These are phyloP conservation scores for Candida cerambycidarum DNA, from an alignment of 805 yeast species.

Conservation along the genomic window DNA sequence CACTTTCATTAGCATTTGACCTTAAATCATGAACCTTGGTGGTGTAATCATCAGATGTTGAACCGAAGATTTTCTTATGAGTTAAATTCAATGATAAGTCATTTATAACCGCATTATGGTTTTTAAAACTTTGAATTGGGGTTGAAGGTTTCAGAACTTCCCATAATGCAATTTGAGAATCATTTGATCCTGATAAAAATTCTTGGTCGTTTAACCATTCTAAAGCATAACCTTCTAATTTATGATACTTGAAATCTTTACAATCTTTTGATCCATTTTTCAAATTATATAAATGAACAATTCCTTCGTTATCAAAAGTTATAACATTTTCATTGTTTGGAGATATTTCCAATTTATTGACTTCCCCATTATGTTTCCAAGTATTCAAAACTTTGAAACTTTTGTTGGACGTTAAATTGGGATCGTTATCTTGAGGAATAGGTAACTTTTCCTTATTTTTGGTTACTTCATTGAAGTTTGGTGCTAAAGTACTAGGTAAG, in stretches of 20 bases:
- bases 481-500: constrained; percentile 51
- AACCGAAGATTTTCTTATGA: constrained; percentile 49
- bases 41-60: constrained; percentile 68
- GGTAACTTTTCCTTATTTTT: constrained; percentile 24
- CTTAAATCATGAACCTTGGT: constrained; percentile 64
- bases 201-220: constrained; percentile 57
- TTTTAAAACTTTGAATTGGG: constrained; percentile 49
- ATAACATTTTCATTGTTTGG: constrained; percentile 50
- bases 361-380: constrained; percentile 68
- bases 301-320: constrained; percentile 55
- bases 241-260: constrained; percentile 52
- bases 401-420: constrained; percentile 21
- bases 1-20: constrained; percentile 24
- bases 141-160: constrained; percentile 44
- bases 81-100: constrained; percentile 58
- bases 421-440: constrained; percentile 20
- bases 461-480: constrained; percentile 28
- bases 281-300: constrained; percentile 44
- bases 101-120: constrained; percentile 61
- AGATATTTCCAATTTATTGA: constrained; percentile 59
- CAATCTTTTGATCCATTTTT: constrained; percentile 16
- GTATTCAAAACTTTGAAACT: constrained; percentile 44
- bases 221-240: constrained; percentile 66
- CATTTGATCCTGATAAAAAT: constrained; percentile 66
- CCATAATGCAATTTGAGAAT: constrained; percentile 71